Conservation (phyloP, 768 basidiomycete genomes). For the Agrocybe praecox region DNA sequence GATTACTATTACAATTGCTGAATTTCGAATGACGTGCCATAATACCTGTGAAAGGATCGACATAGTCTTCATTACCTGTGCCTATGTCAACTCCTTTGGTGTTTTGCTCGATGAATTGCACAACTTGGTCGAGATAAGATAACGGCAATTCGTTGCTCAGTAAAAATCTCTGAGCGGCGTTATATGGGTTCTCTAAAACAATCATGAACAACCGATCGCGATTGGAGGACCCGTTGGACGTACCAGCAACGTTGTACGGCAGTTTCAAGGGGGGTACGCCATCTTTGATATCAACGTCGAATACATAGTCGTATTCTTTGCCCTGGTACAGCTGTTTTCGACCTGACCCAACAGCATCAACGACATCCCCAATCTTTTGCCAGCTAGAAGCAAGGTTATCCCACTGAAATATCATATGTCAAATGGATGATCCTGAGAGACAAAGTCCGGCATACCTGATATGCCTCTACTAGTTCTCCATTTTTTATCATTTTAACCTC, state of each 20-base stretch:
- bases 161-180: constrained; percentile 89
- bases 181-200: constrained; percentile 84
- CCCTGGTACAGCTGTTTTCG: constrained; percentile 92
- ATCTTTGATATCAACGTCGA: constrained; percentile 95
- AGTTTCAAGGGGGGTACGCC: constrained; percentile 92
- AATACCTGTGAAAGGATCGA: constrained; percentile 90
- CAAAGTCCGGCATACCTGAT: constrained; percentile 61
- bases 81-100: constrained; percentile 78
- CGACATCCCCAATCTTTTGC: constrained; percentile 96
- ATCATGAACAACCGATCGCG: background rate
- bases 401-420: constrained; percentile 62
- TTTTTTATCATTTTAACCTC: constrained; percentile 92
- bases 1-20: background rate
- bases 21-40: background rate
- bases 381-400: constrained; percentile 66
- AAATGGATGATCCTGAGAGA: background rate
- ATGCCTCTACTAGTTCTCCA: constrained; percentile 81
- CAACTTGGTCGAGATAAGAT: constrained; percentile 87
- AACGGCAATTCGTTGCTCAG: constrained; percentile 80
- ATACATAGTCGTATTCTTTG: constrained; percentile 98
- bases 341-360: constrained; percentile 90
- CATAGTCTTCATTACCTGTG: constrained; percentile 55
- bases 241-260: constrained; percentile 89
- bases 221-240: constrained; percentile 19
- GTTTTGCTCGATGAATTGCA: constrained; percentile 92